Percentiles rank a stretch among this genome's conserved stretches.
Evolutionary conservation across 2,329 filamentous ascomycete species (phyloP).

Genomic region (Colletotrichum graminicola): DNA sequence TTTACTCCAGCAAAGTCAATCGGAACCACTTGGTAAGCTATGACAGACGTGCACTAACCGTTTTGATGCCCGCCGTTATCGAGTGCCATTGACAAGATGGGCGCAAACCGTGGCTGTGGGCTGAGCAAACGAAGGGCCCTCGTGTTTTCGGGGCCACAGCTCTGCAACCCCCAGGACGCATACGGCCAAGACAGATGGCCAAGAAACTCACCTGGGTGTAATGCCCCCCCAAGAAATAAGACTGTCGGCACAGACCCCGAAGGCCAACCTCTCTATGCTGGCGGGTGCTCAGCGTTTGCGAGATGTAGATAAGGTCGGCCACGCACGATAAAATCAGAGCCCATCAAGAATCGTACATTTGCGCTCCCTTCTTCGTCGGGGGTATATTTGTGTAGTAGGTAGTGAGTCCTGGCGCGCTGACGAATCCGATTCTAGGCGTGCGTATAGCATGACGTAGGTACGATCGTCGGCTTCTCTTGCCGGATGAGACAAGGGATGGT

Average conservation of each 20-base stretch:
- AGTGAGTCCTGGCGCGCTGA: slow-evolving; percentile 12
- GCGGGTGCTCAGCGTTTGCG: neutral
- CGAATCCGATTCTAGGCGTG: slow-evolving; percentile 19
- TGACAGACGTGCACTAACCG: neutral
- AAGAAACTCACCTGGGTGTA: slow-evolving; percentile 21
- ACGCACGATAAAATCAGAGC: neutral
- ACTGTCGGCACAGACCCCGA: slow-evolving; percentile 14
- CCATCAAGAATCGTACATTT: neutral
- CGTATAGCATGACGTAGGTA: slow-evolving; percentile 35
- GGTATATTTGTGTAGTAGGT: slow-evolving; percentile 30
- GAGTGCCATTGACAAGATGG: neutral
- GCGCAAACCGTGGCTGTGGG: slow-evolving; percentile 31
- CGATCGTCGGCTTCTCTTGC: slow-evolving; percentile 35
- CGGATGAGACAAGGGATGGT: slow-evolving; percentile 30
- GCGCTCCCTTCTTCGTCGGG: slow-evolving; percentile 3
- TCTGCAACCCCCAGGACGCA: neutral
- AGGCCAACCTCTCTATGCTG: neutral
- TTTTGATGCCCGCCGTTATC: neutral
- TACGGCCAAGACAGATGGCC: slow-evolving; percentile 27
- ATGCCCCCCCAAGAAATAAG: neutral
- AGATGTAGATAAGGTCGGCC: slow-evolving; percentile 15
- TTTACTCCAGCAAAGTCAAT: neutral
- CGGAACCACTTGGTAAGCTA: slow-evolving; percentile 11
- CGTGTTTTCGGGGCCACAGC: neutral
- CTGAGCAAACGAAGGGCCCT: slow-evolving; percentile 29